Conservation (phyloP, 306 rosid species). For the Herpetospermum pedunculosum region DNA sequence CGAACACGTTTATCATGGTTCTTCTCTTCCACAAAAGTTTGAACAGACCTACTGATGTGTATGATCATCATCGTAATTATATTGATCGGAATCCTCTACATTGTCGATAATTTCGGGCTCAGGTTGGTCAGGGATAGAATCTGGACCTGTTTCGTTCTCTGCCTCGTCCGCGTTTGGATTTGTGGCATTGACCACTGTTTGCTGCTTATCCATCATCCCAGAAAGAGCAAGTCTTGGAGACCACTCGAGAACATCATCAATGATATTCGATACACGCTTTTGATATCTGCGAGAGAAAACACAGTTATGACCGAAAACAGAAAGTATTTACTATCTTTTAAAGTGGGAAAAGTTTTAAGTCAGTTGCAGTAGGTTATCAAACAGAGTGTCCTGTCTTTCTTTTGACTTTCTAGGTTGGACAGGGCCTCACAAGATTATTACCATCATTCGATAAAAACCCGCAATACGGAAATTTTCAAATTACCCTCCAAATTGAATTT, state of each 20-base stretch:
- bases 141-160: conserved; percentile 24
- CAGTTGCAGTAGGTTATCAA: background rate
- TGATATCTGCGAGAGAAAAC: conserved; percentile 53
- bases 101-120: conserved; percentile 28
- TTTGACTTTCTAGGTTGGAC: background rate
- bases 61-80: conserved; percentile 8
- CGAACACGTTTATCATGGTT: conserved; percentile 25
- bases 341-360: background rate
- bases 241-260: conserved; percentile 97
- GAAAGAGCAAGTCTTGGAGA: conserved; percentile 87
- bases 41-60: conserved; percentile 2
- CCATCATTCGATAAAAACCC: background rate
- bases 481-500: background rate
- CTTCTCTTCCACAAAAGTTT: conserved; percentile 9
- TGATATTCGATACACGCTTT: conserved; percentile 81
- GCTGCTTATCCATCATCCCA: conserved; percentile 94
- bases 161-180: conserved; percentile 24
- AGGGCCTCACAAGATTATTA: background rate
- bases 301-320: background rate
- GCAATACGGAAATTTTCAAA: background rate
- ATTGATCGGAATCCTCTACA: conserved; percentile 34
- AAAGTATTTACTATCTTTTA: background rate
- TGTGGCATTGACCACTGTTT: conserved; percentile 45
- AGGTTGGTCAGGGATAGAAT: conserved; percentile 27
- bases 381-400: background rate